These are phyloP conservation scores for Excoecaria cochinchinensis DNA, from an alignment of 345 rosid species.

Conservation along the genomic window DNA sequence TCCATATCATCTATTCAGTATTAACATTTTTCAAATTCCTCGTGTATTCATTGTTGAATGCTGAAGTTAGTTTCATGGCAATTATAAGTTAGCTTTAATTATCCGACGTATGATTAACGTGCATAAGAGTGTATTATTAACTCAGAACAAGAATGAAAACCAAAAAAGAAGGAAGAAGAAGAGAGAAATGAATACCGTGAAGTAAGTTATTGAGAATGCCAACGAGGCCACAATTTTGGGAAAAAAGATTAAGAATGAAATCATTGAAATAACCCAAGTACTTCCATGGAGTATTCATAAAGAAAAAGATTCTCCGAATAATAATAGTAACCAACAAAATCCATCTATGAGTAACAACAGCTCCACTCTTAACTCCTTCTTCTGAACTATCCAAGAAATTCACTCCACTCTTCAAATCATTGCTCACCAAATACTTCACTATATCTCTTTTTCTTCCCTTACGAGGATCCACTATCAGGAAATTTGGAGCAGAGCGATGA, in stretches of 20 bases:
- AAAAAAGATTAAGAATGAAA: conserved; percentile 66
- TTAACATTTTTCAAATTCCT: no score
- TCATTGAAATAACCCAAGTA: conserved; percentile 54
- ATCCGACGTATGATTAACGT: no score
- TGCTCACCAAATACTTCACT: conserved; percentile 39
- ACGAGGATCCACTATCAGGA: conserved; percentile 55
- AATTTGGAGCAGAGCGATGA: background rate
- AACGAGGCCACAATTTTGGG: conserved; percentile 49
- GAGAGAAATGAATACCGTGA: conserved; percentile 34
- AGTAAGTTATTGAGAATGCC: conserved; percentile 49
- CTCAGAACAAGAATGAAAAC: no score
- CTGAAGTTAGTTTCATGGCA: no score
- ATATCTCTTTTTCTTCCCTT: conserved; percentile 55
- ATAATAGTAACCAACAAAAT: conserved; percentile 59
- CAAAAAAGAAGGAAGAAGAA: background rate
- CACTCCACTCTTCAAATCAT: conserved; percentile 38
- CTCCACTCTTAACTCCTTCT: conserved; percentile 14
- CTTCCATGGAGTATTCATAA: conserved; percentile 57
- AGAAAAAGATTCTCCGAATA: conserved; percentile 44
- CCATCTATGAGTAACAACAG: conserved; percentile 47
- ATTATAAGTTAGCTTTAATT: no score
- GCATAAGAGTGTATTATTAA: no score
- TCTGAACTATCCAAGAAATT: conserved; percentile 60
- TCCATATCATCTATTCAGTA: background rate
- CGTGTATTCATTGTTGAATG: no score